Percentiles rank a stretch among this genome's conserved stretches.
These are phyloP conservation scores for Tarenaya hassleriana DNA, from an alignment of 345 rosid genomes.

Conservation along the genomic window DNA sequence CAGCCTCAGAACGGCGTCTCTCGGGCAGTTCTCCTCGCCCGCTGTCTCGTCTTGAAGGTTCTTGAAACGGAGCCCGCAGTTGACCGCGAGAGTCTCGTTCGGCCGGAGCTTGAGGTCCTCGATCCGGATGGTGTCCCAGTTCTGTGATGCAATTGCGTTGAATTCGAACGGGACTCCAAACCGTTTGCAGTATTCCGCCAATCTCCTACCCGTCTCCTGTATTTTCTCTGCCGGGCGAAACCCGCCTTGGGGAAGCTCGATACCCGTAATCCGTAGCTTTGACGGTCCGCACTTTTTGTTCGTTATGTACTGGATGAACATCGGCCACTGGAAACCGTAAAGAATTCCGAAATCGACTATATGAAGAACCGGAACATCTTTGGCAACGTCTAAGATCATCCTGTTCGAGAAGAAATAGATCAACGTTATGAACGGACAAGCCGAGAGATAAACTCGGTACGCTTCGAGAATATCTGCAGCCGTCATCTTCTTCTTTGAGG, in stretches of 20 bases:
- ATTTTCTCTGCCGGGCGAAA: constrained; percentile 56
- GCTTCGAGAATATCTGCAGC: constrained; percentile 65
- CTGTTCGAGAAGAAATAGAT: constrained; percentile 42
- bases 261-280: constrained; percentile 73
- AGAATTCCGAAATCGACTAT: constrained; percentile 70
- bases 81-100: constrained; percentile 55
- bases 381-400: constrained; percentile 42
- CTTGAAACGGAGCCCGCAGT: constrained; percentile 40
- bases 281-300: constrained; percentile 39
- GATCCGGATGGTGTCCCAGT: constrained; percentile 59
- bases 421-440: constrained; percentile 56
- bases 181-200: constrained; percentile 59
- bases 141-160: constrained; percentile 44
- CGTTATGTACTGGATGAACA: constrained; percentile 57
- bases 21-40: constrained; percentile 42
- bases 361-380: constrained; percentile 50
- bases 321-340: constrained; percentile 88
- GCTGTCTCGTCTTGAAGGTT: constrained; percentile 56
- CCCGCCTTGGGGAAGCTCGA: constrained; percentile 73
- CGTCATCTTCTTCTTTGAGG: constrained; percentile 28
- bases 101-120: constrained; percentile 50
- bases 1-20: constrained; percentile 47
- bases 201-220: constrained; percentile 63
- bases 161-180: constrained; percentile 73
- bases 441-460: constrained; percentile 43